phyloP scores from a whole-genome alignment of 2,329 filamentous ascomycete species.

The Trichophyton verrucosum region DNA sequence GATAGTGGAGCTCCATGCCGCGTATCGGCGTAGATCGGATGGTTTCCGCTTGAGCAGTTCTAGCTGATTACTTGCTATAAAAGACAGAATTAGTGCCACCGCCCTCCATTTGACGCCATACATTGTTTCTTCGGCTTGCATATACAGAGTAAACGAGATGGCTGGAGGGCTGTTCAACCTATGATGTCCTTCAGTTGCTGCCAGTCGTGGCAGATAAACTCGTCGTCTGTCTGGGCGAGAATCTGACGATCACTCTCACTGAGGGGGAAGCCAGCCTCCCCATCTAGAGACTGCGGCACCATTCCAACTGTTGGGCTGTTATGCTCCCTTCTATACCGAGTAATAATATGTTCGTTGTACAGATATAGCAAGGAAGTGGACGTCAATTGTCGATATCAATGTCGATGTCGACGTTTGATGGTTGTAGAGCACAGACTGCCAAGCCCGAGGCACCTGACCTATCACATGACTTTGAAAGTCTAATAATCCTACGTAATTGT shows the following conservation, averaged over 20 bases:
- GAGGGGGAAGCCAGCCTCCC: conserved; percentile 33
- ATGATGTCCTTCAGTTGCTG: conserved; percentile 41
- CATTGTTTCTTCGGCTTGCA: not conserved
- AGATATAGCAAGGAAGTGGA: too few relatives aligned
- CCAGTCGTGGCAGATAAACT: conserved; percentile 42
- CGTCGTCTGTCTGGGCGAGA: conserved; percentile 40
- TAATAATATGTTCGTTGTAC: too few relatives aligned
- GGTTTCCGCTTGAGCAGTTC: conserved; percentile 47
- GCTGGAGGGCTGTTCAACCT: conserved; percentile 25
- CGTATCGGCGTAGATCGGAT: conserved; percentile 46
- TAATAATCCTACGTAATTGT: not conserved
- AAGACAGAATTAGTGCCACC: not conserved
- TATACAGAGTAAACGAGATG: not conserved
- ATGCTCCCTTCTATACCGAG: too few relatives aligned
- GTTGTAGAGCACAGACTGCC: too few relatives aligned
- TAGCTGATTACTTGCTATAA: conserved; percentile 39
- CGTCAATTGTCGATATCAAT: not conserved
- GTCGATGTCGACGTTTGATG: too few relatives aligned
- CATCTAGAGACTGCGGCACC: not conserved
- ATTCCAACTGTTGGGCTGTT: not conserved
- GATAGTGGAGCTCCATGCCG: conserved; percentile 45
- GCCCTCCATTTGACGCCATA: not conserved
- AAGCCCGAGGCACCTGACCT: too few relatives aligned
- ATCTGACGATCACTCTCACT: conserved; percentile 39
- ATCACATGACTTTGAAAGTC: too few relatives aligned